Evolutionary conservation across 768 basidiomycete genomes (phyloP).

Genomic region (Hypholoma fasciculare): DNA sequence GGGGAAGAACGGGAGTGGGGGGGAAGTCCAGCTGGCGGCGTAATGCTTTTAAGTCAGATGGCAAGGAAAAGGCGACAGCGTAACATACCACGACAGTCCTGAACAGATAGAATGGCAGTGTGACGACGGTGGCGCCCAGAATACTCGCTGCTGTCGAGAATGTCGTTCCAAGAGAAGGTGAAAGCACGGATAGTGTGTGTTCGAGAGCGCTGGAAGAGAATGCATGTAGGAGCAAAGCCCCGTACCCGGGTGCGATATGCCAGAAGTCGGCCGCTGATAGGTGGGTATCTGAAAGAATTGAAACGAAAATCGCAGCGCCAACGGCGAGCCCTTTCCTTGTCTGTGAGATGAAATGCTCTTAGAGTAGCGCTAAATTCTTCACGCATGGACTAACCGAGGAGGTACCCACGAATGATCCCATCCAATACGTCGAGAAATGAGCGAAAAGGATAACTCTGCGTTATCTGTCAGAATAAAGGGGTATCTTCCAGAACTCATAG

Average conservation of each 20-base stretch:
- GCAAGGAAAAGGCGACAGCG: background rate
- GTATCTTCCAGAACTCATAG: background rate
- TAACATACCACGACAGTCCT: constrained; percentile 55
- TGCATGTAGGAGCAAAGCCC: constrained; percentile 60
- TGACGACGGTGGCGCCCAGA: constrained; percentile 62
- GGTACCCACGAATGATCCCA: constrained; percentile 49
- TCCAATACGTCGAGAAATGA: constrained; percentile 71
- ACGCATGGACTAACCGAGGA: constrained; percentile 41
- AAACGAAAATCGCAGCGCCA: constrained; percentile 47
- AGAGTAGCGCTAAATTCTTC: background rate
- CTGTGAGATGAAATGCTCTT: constrained; percentile 29
- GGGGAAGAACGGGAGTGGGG: constrained; percentile 51
- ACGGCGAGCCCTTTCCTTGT: constrained; percentile 50
- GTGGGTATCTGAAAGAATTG: constrained; percentile 57
- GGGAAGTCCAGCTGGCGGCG: constrained; percentile 47
- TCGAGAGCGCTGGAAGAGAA: constrained; percentile 62
- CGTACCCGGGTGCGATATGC: constrained; percentile 62
- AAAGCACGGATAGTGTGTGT: constrained; percentile 57
- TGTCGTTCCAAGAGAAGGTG: constrained; percentile 56
- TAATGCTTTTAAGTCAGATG: constrained; percentile 10
- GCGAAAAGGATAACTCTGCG: constrained; percentile 66
- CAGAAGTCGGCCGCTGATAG: constrained; percentile 39
- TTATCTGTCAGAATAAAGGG: background rate
- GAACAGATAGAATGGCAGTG: constrained; percentile 65
- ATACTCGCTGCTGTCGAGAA: constrained; percentile 57